Conservation (phyloP, 495 filamentous ascomycete species). For the Penicillium cinerascens region DNA sequence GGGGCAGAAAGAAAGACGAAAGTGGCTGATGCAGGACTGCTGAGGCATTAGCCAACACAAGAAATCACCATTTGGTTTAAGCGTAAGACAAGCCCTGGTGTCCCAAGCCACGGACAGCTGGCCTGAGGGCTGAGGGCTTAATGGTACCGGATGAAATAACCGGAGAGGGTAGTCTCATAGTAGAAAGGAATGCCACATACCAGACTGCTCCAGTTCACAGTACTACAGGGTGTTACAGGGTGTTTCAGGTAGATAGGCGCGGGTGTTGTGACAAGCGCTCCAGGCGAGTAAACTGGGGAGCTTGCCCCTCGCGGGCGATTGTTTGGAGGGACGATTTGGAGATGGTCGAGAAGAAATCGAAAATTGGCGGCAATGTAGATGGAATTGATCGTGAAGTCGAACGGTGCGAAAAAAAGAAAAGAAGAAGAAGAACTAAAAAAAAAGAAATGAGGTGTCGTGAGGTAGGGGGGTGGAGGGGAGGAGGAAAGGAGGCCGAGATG, state of each 20-base stretch:
- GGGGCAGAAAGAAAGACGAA: constrained; percentile 18
- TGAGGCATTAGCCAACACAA: constrained; percentile 10
- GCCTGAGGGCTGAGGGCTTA: constrained; percentile 5
- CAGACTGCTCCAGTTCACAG: not conserved
- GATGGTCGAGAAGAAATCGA: not conserved
- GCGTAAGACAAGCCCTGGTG: constrained; percentile 15
- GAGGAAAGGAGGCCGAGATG: constrained; percentile 13
- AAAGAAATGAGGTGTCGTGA: not conserved
- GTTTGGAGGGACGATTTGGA: not conserved
- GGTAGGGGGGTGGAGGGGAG: not conserved
- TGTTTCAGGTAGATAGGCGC: constrained; percentile 30
- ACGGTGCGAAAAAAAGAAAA: not conserved
- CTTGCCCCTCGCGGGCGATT: constrained; percentile 27
- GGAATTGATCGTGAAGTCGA: not conserved
- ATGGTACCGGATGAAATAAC: constrained; percentile 5
- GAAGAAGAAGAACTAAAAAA: constrained; percentile 1
- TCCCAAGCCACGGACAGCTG: constrained; percentile 3
- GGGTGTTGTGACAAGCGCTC: constrained; percentile 25
- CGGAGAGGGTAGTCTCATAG: not conserved
- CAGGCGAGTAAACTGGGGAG: constrained; percentile 12
- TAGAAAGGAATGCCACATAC: constrained; percentile 5
- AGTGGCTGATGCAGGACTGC: constrained; percentile 19
- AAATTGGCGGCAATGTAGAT: not conserved
- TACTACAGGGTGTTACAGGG: constrained; percentile 18
- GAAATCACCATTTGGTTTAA: constrained; percentile 8